These are phyloP conservation scores for Murraya paniculata DNA, from an alignment of 345 rosid genomes.

Conservation along the genomic window DNA sequence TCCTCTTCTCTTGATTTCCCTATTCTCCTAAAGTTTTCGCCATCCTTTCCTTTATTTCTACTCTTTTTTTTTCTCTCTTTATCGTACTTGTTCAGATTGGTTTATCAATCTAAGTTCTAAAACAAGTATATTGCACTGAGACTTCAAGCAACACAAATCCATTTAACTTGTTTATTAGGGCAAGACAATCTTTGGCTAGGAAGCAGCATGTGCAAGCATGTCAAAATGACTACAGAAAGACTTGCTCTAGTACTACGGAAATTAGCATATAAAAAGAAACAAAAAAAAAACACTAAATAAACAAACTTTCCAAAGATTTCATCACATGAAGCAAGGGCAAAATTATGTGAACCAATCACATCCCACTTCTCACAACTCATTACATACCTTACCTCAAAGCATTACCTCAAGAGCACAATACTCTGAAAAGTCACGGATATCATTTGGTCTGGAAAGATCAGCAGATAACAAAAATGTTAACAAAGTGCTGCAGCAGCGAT, in stretches of 20 bases:
- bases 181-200: background rate
- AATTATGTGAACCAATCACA: background rate
- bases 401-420: slow-evolving; percentile 99
- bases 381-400: slow-evolving; percentile 78
- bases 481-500: background rate
- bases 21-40: background rate
- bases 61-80: background rate
- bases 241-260: background rate
- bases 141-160: background rate
- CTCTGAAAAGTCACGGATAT: slow-evolving; percentile 85
- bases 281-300: background rate
- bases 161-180: background rate
- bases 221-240: background rate
- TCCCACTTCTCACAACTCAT: slow-evolving; percentile 23
- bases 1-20: background rate
- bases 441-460: slow-evolving; percentile 75
- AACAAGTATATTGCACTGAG: background rate
- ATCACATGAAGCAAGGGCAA: background rate
- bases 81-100: background rate
- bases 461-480: slow-evolving; percentile 13
- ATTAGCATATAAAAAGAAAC: background rate
- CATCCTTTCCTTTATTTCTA: background rate
- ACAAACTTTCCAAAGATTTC: background rate
- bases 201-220: background rate
- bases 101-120: background rate